phyloP scores from a whole-genome alignment of 2,329 filamentous ascomycete species.

The Lasiodiplodia hormozganensis region DNA sequence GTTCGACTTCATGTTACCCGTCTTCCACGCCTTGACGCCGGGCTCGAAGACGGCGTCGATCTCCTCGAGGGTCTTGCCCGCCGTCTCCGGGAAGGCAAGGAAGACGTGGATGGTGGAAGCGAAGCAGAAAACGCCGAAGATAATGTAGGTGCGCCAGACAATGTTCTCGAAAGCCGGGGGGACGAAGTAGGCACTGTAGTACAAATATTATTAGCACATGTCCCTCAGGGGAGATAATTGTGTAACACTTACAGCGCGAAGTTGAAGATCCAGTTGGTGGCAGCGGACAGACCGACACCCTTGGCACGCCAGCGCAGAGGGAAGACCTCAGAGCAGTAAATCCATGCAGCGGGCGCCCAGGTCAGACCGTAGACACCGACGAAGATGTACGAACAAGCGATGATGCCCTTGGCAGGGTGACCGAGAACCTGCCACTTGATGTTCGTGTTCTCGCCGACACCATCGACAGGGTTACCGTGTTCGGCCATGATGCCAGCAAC shows the following conservation, averaged over 20 bases:
- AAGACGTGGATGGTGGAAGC: slow-evolving; percentile 48
- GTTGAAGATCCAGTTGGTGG: slow-evolving; percentile 50
- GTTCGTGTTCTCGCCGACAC: slow-evolving; percentile 53
- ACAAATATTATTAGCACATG: background rate
- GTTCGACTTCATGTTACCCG: slow-evolving; percentile 6
- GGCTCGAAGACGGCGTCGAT: slow-evolving; percentile 50
- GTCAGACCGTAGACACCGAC: slow-evolving; percentile 53
- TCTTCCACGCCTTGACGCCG: slow-evolving; percentile 46
- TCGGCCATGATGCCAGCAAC: slow-evolving; percentile 66
- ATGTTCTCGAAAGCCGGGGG: slow-evolving; percentile 50
- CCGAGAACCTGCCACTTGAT: slow-evolving; percentile 27
- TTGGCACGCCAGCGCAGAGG: slow-evolving; percentile 50
- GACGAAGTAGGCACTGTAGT: slow-evolving; percentile 43
- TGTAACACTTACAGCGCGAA: slow-evolving; percentile 38
- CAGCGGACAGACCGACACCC: slow-evolving; percentile 48
- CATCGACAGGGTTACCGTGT: slow-evolving; percentile 56
- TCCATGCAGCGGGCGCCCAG: slow-evolving; percentile 47
- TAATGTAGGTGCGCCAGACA: slow-evolving; percentile 53
- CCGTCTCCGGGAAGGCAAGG: slow-evolving; percentile 49
- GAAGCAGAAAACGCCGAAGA: slow-evolving; percentile 49
- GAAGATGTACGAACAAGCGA: slow-evolving; percentile 54
- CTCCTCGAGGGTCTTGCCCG: slow-evolving; percentile 50
- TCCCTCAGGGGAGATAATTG: background rate
- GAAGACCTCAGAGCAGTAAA: slow-evolving; percentile 49
- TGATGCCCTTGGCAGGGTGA: slow-evolving; percentile 60